Base-by-base conservation (phyloP, 176 grass and related monocot species). In the Oryza glaberrima region DNA sequence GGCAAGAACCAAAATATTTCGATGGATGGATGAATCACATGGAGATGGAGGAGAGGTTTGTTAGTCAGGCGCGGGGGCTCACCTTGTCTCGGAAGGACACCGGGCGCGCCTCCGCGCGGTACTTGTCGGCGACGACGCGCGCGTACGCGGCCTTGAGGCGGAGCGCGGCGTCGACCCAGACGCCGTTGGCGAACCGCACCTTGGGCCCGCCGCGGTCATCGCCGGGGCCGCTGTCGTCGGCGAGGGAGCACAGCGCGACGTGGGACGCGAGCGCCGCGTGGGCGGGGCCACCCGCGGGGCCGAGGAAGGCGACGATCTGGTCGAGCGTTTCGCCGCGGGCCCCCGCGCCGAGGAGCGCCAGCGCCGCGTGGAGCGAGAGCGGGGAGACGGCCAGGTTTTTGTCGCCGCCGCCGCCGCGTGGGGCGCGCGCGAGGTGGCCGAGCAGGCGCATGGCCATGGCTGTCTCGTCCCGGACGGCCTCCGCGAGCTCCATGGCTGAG, bases 101-200 rank as follows among this genome's bases (percentile, higher is more conserved):
- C 19, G 89, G 64, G 34, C 38, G 48, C 15, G 78, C 66, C 73
- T 82, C 89, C 26, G 87, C 85, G 67, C 69, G 85, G 70, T 90
- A 92, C 19, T 51, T 46, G 19, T 72, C 44, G 74, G 82, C 70
- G 60, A 86, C 70, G 54, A 91, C 70, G 36, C 87, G 71, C 60
- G 81, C 77, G 80, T 92, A 97, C 14, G 23, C 38, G 49, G 48
- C 52, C 75, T 83, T 94, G 58, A 88, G 75, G 51, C 34, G 40
- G 60, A 97, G 72, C 28, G 76, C 81, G 20, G 80, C 46, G 48
- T 92, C 87, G 23, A 97, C 77, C 91, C 91, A 97, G 74, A 92
- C 35, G 45, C 85, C 89, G 56, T 90, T 94, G 86, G 83, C 85
- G 91, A 86, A 94, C 7, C 85, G 85, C 75, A 94, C 44, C 11